Evolutionary conservation across 129 eudicot species (phyloP), one percentile per base, ranked within the genome.

Genomic region (Saposhnikovia divaricata): DNA sequence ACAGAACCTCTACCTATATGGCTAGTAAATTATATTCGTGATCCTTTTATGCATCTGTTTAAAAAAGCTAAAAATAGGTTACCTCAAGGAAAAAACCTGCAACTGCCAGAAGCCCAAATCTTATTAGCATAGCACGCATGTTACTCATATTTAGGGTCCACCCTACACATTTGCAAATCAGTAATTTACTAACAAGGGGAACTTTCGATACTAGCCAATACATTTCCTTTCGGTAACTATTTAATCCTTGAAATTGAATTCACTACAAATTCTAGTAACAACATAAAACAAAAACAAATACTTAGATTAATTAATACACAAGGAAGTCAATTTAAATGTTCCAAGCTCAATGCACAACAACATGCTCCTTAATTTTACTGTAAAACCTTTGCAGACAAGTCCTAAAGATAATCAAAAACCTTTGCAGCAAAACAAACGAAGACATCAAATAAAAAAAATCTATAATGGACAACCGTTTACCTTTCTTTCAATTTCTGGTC

Each of bases 401-500:
- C 31, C 40, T 40, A 74, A 34, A 37, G n/a, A 77, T 44, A 25
- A 47, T 9, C 31, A 81, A 48, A 57, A 61, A 23, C 34, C 3
- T 57, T 5, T 10, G 0, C 51, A 37, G 21, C 34, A 66, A 66
- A 57, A 53, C 39, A 1, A 25, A 23, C 45, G 43, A 6, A 71
- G 21, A 45, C 55, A 37, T 55, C 18, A 7, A 3, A 42, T 11
- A 10, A n/a, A 8, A 72, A 42, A 5, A 0, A 4, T 31, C 21
- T 15, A 28, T 18, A 34, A 65, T 34, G 72, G 40, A 39, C 21
- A 23, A 14, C 55, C 71, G 23, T 46, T 79, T 90, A 95, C 99
- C 99, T 95, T 77, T 95, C 99, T 84, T 95, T 95, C 89, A 95
- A 81, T 90, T 95, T 95, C 21, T 83, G 88, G 79, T 95, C 99